Evolutionary conservation across 352 stramenopile genomes (phyloP), one percentile per base, ranked within the genome.

Genomic region (Peronosclerospora sorghi): DNA sequence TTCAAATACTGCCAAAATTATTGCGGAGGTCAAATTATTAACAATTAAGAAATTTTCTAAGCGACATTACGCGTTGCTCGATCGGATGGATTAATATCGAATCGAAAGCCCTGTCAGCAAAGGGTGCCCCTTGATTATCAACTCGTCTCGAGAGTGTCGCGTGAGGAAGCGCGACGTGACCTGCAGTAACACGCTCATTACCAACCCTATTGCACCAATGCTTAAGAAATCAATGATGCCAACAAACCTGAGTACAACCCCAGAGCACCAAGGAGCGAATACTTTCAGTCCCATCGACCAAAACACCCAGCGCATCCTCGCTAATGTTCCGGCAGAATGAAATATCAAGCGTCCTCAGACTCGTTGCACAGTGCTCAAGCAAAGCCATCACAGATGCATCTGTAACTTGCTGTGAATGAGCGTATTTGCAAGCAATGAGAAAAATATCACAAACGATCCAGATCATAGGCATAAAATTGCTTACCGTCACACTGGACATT

Each of bases 401-500:
- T 0, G 73, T 87, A 15, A 45, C 52, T 56, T 83, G 56, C 75
- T 88, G 41, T 18, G 54, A 18, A 27, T 12, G 34, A 14, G 52
- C 1, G 44, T 32, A 45, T 36, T 1, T 37, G 19, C 18, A 51
- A 28, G 37, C 19, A 41, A 10, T 17, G 13, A 23, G 8, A 46
- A 41, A 12, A n/a, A 21, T 7, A 19, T 7, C 24, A 37, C 14
- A 14, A 24, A 40, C 18, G 17, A 20, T 26, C n/a, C 14, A 30
- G 28, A 39, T 12, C 15, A 17, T 12, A 28, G 23, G 18, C 4
- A 15, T 12, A 10, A 5, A 23, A 17, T 35, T 32, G 57, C 73
- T 45, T 62, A 90, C 78, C 53, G 73, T 54, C 7, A 90, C 53
- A 43, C 78, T 90, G 1, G 78, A 87, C 59, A 90, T 83, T 46